Evolutionary conservation across 73 alveolate species (phyloP), one percentile per base, ranked within the genome.

Genomic region (Paramecium sonneborni): DNA sequence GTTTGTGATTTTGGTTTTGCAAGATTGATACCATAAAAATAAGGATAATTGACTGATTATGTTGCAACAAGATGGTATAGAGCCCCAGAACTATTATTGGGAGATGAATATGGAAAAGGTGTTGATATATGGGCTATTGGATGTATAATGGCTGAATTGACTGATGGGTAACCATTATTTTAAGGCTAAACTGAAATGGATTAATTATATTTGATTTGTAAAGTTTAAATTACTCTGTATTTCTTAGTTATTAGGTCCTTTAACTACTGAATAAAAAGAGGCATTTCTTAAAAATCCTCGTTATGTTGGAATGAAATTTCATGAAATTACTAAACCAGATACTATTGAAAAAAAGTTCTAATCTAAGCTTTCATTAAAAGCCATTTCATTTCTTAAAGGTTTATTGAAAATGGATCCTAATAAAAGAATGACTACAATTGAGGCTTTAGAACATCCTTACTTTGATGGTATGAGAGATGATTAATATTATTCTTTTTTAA

Each of bases 381-480:
- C 43, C 97, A 97, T 87, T 89, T 97, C 24, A 92, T 97, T 18
- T 95, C 95, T 35, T 93, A 97, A 87, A 96, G 96, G 99, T 85
- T 97, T 57, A 94, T 95, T 97, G 52, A 94, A 96, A 20, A 96
- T 97, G 95, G 96, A 97, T 92, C 99, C 99, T 18, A 95, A 93
- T 76, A 97, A 97, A 62, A 85, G 99, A 76, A 93, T 93, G 55
- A 97, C 97, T 15, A 96, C 96, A 18, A 76, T 94, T 79, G 94
- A 97, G 76, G 96, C 98, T 88, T 85, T 97, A 18, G 95, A 94
- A 69, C 99, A 97, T 89, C 98, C 99, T 5, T 97, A 97, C 86
- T 97, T 97, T 85, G 98, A 97, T 55, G 99, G 98, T 20, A 97
- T 97, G 28, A 95, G 93, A 32, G 97, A 96, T 74, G 99, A 98